Evolutionary conservation across 352 stramenopile species (phyloP), one percentile per base, ranked within the genome.

Genomic region (Globisporangium barbulae): DNA sequence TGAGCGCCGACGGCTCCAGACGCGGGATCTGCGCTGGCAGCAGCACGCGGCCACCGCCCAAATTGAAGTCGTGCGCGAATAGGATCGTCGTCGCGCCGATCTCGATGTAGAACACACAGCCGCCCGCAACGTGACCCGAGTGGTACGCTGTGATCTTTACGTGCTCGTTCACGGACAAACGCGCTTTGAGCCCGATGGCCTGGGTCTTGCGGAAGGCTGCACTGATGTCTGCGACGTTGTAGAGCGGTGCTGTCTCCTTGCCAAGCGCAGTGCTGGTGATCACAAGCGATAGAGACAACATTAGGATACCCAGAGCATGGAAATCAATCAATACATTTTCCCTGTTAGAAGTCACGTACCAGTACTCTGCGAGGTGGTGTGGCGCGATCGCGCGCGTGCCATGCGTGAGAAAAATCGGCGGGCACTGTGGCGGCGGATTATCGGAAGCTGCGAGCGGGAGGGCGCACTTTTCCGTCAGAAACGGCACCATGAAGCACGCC

Each of bases 131-230:
- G 63, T 96, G 85, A 0, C 88, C 88, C 2, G 85, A 77, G 37
- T 94, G 88, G 58, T 87, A 91, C n/a, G 88, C 79, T 1, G 88
- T 91, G 42, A 96, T 69, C 58, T 88, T 92, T 5, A 96, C 33
- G 21, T 86, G 65, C 15, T 91, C 82, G 33, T 75, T 91, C 28
- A 92, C 71, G 12, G 78, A 59, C 19, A 86, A 73, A 37, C 68
- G 72, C 2, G 83, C 76, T 62, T 90, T 89, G 31, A 91, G 66
- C 0, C 62, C 72, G 21, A 89, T 67, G 0, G 70, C 71, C 28
- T 77, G 83, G 22, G 68, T 70, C 54, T 85, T 88, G 35, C 62
- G 70, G 69, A 93, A 91, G 2, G 76, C 61, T 25, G 69, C 49
- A 17, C 54, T 56, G 41, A 94, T 91, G 44, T 93, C 83, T n/a